Evolutionary conservation across 257 asterid genomes (phyloP), one percentile per base, ranked within the genome.

Genomic region (Solanum dulcamara): DNA sequence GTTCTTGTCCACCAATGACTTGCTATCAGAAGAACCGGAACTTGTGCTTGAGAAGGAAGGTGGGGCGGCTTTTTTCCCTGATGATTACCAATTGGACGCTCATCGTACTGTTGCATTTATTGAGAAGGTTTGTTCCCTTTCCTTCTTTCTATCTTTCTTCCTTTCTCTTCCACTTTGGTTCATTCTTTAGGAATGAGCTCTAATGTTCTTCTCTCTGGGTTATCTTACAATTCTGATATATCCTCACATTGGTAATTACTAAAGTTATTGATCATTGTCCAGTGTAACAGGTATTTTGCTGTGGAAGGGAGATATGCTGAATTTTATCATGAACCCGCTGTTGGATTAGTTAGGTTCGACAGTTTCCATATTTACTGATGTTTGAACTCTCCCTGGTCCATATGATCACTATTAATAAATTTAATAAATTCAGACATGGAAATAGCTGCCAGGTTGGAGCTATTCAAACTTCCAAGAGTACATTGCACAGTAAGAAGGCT

Each of bases 281-380:
- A 96, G 98, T 95, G 85, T 80, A 96, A 96, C 92, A 91, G 94
- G 91, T 70, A 35, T 24, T 96, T 91, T 88, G 90, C 92, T 80
- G 88, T 91, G 5, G 91, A 93, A 90, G 99, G 98, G 87, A 93
- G 99, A 93, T 96, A 95, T 87, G 96, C 93, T 1, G 97, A 96
- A 92, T 96, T 96, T 89, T 94, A 88, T 92, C 62, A 95, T 86
- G 99, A 96, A 90, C 96, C 98, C 28, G 98, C 93, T 68, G 94
- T 91, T 84, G 84, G 92, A 87, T 92, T 95, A 85, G 37, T 94
- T 74, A 91, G 98, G 99, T 96, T 83, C 71, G 75, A 32, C 71
- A 70, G 55, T 60, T 83, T 22, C 81, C 81, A 66, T 86, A 7
- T 79, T 83, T 84, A 9, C 67, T 40, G 4, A 82, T 53, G n/a